phyloP scores from a whole-genome alignment of 2,329 filamentous ascomycete genomes.

The Chaetomium sp. region DNA sequence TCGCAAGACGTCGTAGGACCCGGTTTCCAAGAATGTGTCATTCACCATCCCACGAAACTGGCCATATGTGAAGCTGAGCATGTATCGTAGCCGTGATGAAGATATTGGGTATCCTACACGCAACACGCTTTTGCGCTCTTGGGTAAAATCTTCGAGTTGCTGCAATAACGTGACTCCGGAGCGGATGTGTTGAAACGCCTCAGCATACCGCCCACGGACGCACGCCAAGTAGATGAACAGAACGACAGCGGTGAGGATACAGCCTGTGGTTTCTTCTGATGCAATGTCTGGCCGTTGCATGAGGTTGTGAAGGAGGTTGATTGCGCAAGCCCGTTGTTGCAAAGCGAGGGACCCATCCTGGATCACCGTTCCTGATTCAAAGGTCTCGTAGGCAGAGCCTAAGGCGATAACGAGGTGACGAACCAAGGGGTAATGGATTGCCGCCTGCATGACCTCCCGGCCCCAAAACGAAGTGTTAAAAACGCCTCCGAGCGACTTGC shows the following conservation, averaged over 20 bases:
- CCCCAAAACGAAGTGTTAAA: conserved; percentile 18
- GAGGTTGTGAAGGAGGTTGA: conserved; percentile 7
- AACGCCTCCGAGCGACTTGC: conserved; percentile 12
- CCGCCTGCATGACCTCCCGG: conserved; percentile 17
- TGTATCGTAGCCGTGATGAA: conserved; percentile 8
- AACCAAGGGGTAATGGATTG: conserved; percentile 16
- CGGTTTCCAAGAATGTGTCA: not conserved
- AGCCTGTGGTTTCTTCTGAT: conserved; percentile 5
- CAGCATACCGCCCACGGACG: conserved; percentile 12
- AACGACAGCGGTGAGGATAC: conserved; percentile 17
- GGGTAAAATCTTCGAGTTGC: conserved; percentile 5
- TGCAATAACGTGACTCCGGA: conserved; percentile 14
- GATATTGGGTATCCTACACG: conserved; percentile 8
- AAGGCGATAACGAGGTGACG: conserved; percentile 19
- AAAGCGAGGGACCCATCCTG: conserved; percentile 9
- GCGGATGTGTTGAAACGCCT: conserved; percentile 17
- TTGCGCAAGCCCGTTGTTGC: conserved; percentile 16
- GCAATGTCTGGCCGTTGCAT: not conserved
- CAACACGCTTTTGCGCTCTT: no score
- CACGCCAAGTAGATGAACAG: conserved; percentile 20
- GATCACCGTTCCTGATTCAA: not conserved
- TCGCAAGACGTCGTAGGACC: conserved; percentile 3
- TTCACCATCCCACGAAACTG: conserved; percentile 16
- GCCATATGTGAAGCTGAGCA: conserved; percentile 15
- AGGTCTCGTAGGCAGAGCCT: conserved; percentile 16